Evolutionary conservation across 768 basidiomycete genomes (phyloP).

Genomic region (Lactarius sanguifluus): DNA sequence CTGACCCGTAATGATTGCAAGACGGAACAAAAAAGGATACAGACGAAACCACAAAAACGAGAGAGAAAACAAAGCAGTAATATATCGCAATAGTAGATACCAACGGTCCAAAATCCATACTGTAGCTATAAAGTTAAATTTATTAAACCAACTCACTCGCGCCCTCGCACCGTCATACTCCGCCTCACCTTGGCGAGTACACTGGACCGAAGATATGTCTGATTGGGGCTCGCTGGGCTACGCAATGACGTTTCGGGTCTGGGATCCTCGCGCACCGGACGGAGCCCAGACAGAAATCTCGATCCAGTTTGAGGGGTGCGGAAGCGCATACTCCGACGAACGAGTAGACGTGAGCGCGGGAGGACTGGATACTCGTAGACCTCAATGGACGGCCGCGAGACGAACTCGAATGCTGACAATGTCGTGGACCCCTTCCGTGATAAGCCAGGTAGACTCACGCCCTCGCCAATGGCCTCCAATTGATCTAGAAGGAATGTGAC

Average conservation of each 20-base stretch:
- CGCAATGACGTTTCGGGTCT: background rate
- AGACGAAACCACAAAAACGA: background rate
- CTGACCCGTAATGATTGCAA: background rate
- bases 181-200: slow-evolving; percentile 19
- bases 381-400: slow-evolving; percentile 26
- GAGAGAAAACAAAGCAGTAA: slow-evolving; percentile 1
- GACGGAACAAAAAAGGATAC: background rate
- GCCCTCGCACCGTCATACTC: slow-evolving; percentile 11
- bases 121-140: slow-evolving; percentile 1
- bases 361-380: slow-evolving; percentile 21
- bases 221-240: background rate
- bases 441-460: slow-evolving; percentile 8
- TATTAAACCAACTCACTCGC: slow-evolving; percentile 3
- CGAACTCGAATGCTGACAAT: slow-evolving; percentile 16
- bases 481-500: slow-evolving; percentile 19
- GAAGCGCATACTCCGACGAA: slow-evolving; percentile 13
- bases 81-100: slow-evolving; percentile 12
- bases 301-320: slow-evolving; percentile 1
- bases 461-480: slow-evolving; percentile 24
- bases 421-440: slow-evolving; percentile 16
- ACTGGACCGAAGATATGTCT: slow-evolving; percentile 6
- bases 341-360: slow-evolving; percentile 16
- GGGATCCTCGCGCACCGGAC: slow-evolving; percentile 7
- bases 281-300: slow-evolving; percentile 12
- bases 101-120: background rate